Evolutionary conservation across 2,329 filamentous ascomycete genomes (phyloP), one percentile per base, ranked within the genome.

Genomic region (Colletotrichum sp.): DNA sequence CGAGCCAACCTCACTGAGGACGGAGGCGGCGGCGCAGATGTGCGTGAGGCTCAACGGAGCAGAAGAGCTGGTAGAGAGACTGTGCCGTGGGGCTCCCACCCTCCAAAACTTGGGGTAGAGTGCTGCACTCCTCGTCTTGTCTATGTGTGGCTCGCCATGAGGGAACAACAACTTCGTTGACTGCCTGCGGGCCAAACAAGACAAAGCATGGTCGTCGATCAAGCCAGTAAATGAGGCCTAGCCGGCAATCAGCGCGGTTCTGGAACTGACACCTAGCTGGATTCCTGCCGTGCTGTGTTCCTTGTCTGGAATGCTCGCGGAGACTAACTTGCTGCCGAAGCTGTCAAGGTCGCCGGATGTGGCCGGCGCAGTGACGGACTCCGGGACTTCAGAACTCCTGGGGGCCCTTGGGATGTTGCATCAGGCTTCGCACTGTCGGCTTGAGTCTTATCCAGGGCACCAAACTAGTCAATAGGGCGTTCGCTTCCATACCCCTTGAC

Each of bases 141-240:
- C n/a, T n/a, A n/a, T n/a, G n/a, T n/a, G n/a, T n/a, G n/a, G n/a
- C n/a, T n/a, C n/a, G n/a, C n/a, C n/a, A n/a, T n/a, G n/a, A n/a
- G n/a, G n/a, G n/a, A n/a, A n/a, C n/a, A 1, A 48, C 4, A 18
- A n/a, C 16, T 48, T n/a, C 9, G 38, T n/a, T 0, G 18, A 12
- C 5, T 43, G 5, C 38, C 0, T 8, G 18, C 16, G 5, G 38
- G 38, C 0, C 16, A 18, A 3, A 10, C 0, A 43, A 38, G 15
- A 16, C 38, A 18, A 43, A n/a, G 38, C 0, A 43, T 9, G 16
- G 16, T 0, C 5, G 38, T 9, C 8, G 18, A 43, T n/a, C 1
- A n/a, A n/a, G 18, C 18, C 5, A 2, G 38, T 9, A 6, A 43
- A n/a, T 1, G 38, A n/a, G 38, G 38, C n/a, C 9, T n/a, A 1